Conservation (phyloP, 2,329 filamentous ascomycete genomes). For the Fusarium tanahbumbuense region DNA sequence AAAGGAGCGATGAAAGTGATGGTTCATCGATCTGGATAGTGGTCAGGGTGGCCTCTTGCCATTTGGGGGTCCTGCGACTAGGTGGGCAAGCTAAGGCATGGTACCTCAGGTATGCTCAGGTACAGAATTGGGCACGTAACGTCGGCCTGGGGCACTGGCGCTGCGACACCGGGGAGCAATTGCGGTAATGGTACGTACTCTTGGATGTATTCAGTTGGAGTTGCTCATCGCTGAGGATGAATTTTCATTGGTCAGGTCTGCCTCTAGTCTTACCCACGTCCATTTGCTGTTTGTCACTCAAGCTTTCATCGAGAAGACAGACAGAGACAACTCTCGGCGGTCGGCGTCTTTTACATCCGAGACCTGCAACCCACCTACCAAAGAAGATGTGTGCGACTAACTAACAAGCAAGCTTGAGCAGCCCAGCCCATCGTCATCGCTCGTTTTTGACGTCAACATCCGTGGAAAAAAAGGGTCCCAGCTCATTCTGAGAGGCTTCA, state of each 20-base stretch:
- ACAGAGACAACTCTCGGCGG: conserved; percentile 24
- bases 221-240: background rate
- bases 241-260: conserved; percentile 23
- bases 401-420: conserved; percentile 32
- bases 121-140: conserved; percentile 11
- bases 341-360: conserved; percentile 42
- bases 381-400: conserved; percentile 39
- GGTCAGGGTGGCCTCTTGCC: conserved; percentile 44
- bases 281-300: background rate
- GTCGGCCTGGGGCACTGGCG: background rate
- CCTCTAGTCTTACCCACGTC: background rate
- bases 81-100: background rate
- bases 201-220: background rate
- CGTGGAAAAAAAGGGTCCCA: conserved; percentile 30
- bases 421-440: conserved; percentile 44
- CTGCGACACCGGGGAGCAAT: conserved; percentile 30
- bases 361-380: conserved; percentile 14
- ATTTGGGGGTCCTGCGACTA: conserved; percentile 28
- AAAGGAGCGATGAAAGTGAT: conserved; percentile 21
- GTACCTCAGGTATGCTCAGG: conserved; percentile 29
- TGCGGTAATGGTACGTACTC: conserved; percentile 41
- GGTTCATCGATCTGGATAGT: conserved; percentile 36
- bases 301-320: background rate
- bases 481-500: conserved; percentile 15
- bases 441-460: conserved; percentile 43